Evolutionary conservation across 1,284 basidiomycete species (phyloP), one percentile per base, ranked within the genome.

Genomic region (Ustilago crameri): DNA sequence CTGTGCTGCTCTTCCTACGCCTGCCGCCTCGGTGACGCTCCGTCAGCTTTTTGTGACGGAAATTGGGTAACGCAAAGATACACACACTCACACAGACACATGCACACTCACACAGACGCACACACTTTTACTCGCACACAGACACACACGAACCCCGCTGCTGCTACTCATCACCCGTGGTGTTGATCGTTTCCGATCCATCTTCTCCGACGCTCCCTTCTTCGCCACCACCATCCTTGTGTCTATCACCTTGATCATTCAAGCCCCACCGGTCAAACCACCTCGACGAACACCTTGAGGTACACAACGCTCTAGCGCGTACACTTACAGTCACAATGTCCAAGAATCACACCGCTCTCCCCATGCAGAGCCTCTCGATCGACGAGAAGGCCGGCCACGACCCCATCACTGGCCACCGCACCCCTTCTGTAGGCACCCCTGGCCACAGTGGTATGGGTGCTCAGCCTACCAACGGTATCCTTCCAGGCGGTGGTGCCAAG

Each of bases 371-470:
- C 59, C 62, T 74, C 48, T 73, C 67, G 30, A 61, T 78, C 51
- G 78, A 80, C 53, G 78, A 80, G 64, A 80, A 80, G 68, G 61
- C 63, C n/a, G 64, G 61, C 41, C 77, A 79, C 72, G 77, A 79
- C 44, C 77, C 75, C 50, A 79, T 79, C 60, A 71, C 69, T 26
- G 77, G 77, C 41, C 75, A 80, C 56, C 56, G 74, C 23, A 68
- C 65, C 5, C 73, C 76, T 38, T 76, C 74, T 18, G 71, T 74
- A 44, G 64, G 64, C 44, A 66, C 69, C 15, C 66, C 66, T 7
- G 74, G 74, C 27, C 58, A 69, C 51, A 70, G 65, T 51, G 75
- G 75, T 41, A 67, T 70, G 66, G 75, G 66, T 26, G 70, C 52
- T 23, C 58, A 63, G 40, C 51, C 62, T 20, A 51, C 56, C 22